A percentile compares a stretch with the other conserved stretches of the same genome.
Evolutionary conservation across 2,329 filamentous ascomycete genomes (phyloP).

Genomic region (Colletotrichum costaricense): DNA sequence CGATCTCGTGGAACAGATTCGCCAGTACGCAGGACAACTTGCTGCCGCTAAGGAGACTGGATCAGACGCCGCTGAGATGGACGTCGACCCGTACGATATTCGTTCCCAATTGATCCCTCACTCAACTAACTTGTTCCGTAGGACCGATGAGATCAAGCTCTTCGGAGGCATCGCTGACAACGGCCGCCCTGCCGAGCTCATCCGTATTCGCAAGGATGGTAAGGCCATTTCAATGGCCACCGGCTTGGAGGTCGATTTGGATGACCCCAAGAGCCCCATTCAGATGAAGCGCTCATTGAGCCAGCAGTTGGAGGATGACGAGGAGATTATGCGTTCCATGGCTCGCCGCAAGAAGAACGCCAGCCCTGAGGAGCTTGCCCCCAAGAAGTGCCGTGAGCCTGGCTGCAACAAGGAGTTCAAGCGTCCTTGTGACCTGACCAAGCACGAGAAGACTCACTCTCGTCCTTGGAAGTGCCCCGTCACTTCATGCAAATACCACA

Average conservation of each 20-base stretch:
- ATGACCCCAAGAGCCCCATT: slow-evolving; percentile 58
- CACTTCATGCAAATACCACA: slow-evolving; percentile 87
- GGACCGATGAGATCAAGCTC: slow-evolving; percentile 78
- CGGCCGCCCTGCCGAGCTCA: slow-evolving; percentile 85
- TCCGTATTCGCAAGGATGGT: slow-evolving; percentile 83
- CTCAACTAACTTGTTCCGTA: slow-evolving; percentile 37
- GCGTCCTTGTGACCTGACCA: slow-evolving; percentile 95
- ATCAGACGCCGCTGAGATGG: slow-evolving; percentile 67
- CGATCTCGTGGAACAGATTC: slow-evolving; percentile 94
- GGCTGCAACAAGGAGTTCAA: slow-evolving; percentile 94
- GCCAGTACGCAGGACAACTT: slow-evolving; percentile 87
- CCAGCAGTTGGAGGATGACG: slow-evolving; percentile 80
- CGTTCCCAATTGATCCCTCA: neutral
- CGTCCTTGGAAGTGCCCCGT: slow-evolving; percentile 94
- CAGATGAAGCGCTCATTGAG: slow-evolving; percentile 75
- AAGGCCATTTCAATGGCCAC: slow-evolving; percentile 83
- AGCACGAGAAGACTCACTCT: slow-evolving; percentile 98
- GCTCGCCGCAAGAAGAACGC: slow-evolving; percentile 95
- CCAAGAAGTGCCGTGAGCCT: slow-evolving; percentile 79
- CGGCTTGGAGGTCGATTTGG: slow-evolving; percentile 70
- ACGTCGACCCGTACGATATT: slow-evolving; percentile 66
- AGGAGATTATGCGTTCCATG: slow-evolving; percentile 90
- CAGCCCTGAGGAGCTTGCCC: slow-evolving; percentile 83
- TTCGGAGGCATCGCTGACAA: slow-evolving; percentile 85
- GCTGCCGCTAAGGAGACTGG: slow-evolving; percentile 78